Percentiles rank a stretch among this genome's conserved stretches.
phyloP scores from a whole-genome alignment of 257 asterid genomes.

The Echium plantagineum region DNA sequence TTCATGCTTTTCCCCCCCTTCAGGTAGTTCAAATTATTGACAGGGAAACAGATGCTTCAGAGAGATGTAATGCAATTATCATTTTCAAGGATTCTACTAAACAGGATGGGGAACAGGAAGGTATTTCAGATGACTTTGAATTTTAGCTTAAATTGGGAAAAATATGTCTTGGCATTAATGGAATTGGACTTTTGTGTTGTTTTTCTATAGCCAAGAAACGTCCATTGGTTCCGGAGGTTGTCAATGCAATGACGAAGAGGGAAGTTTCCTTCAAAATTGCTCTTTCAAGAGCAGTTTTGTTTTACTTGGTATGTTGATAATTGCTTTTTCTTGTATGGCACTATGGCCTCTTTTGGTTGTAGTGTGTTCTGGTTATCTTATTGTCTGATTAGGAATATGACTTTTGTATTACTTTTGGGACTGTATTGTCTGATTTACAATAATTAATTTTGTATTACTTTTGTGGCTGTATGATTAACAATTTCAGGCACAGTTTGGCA shows the following conservation, averaged over 20 bases:
- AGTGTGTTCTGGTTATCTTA: background rate
- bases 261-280: slow-evolving; percentile 39
- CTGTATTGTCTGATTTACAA: too few species aligned
- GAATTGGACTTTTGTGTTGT: slow-evolving; percentile 12
- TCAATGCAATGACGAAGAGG: slow-evolving; percentile 50
- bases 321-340: slow-evolving; percentile 4
- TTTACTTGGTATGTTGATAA: slow-evolving; percentile 32
- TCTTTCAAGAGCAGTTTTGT: slow-evolving; percentile 36
- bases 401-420: too few species aligned
- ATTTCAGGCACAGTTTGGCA: background rate
- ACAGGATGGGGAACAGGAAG: slow-evolving; percentile 24
- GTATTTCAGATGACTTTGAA: background rate
- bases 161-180: slow-evolving; percentile 17
- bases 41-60: slow-evolving; percentile 29
- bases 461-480: too few species aligned
- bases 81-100: slow-evolving; percentile 35
- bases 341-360: background rate
- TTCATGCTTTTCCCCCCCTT: slow-evolving; percentile 13
- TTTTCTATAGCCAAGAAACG: slow-evolving; percentile 31
- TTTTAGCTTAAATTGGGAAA: slow-evolving; percentile 4
- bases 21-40: slow-evolving; percentile 54
- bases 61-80: slow-evolving; percentile 25
- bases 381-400: background rate
- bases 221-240: slow-evolving; percentile 31
- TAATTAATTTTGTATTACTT: too few species aligned